Evolutionary conservation across 2,329 filamentous ascomycete species (phyloP).

Genomic region (Calonectria pauciramosa): DNA sequence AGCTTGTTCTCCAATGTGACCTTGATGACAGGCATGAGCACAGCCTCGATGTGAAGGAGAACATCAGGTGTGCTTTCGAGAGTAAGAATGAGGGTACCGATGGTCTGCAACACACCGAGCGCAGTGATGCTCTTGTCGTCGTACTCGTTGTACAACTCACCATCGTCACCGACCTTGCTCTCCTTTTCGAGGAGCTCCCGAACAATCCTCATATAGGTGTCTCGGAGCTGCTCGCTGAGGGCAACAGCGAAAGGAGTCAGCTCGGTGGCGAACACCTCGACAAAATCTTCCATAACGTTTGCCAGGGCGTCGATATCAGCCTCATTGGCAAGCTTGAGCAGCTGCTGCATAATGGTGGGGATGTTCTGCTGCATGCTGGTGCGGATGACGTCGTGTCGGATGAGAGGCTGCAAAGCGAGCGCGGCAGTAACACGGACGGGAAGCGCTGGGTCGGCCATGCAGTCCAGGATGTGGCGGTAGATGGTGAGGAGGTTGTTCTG

Average conservation of each 20-base stretch:
- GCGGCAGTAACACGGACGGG: constrained; percentile 96
- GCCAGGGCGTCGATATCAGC: constrained; percentile 97
- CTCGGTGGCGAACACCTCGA: constrained; percentile 97
- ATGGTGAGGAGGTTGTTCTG: constrained; percentile 95
- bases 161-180: constrained; percentile 79
- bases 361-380: constrained; percentile 98
- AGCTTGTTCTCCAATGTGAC: constrained; percentile 98
- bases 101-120: constrained; percentile 95
- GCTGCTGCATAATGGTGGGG: constrained; percentile 98
- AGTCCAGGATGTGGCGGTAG: constrained; percentile 96
- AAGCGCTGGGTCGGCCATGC: constrained; percentile 93
- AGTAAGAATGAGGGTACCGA: constrained; percentile 95
- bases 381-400: constrained; percentile 93
- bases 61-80: constrained; percentile 98
- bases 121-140: constrained; percentile 99
- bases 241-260: constrained; percentile 97
- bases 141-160: constrained; percentile 89
- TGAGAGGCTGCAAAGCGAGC: constrained; percentile 93
- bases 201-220: constrained; percentile 96
- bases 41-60: constrained; percentile 91
- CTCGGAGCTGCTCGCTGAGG: constrained; percentile 92
- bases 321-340: constrained; percentile 96
- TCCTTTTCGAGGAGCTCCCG: constrained; percentile 92
- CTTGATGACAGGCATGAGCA: constrained; percentile 96
- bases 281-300: constrained; percentile 99